Evolutionary conservation across 106 monocot genomes (phyloP).

Genomic region (Acorus gramineus): DNA sequence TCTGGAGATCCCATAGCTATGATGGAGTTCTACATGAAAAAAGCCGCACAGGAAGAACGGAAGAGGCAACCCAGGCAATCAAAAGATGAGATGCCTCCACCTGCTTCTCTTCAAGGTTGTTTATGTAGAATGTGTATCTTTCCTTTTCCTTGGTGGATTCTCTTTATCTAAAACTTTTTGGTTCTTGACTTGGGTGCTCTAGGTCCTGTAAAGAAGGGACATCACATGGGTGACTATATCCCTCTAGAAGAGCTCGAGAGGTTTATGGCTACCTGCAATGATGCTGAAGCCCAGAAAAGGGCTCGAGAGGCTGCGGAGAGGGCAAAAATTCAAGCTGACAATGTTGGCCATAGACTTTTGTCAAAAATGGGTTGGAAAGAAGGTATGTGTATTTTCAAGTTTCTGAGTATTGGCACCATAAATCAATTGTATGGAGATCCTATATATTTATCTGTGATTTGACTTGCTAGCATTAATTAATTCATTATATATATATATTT

Average conservation of each 20-base stretch:
- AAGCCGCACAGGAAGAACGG: conserved; percentile 86
- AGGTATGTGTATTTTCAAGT: conserved; percentile 30
- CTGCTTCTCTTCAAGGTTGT: conserved; percentile 88
- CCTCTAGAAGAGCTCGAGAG: conserved; percentile 85
- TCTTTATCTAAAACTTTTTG: not conserved
- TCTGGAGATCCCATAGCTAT: conserved; percentile 71
- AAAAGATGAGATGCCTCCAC: conserved; percentile 99
- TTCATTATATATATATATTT: no score
- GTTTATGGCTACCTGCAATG: conserved; percentile 79
- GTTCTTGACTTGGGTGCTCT: not conserved
- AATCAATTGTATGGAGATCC: no score
- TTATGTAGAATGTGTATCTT: not conserved
- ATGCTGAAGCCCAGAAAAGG: conserved; percentile 56
- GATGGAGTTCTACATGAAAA: conserved; percentile 99
- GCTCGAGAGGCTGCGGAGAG: conserved; percentile 65
- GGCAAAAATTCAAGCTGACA: conserved; percentile 92
- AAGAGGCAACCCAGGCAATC: conserved; percentile 67
- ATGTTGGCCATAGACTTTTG: conserved; percentile 91
- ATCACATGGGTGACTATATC: conserved; percentile 98
- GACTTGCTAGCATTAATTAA: no score
- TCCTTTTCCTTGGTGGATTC: not conserved
- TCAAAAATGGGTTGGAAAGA: conserved; percentile 99
- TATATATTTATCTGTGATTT: no score
- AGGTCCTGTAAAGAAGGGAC: conserved; percentile 61
- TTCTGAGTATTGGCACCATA: not conserved